Conservation (phyloP, 805 yeast species). For the Saccharomycopsis babjevae region DNA sequence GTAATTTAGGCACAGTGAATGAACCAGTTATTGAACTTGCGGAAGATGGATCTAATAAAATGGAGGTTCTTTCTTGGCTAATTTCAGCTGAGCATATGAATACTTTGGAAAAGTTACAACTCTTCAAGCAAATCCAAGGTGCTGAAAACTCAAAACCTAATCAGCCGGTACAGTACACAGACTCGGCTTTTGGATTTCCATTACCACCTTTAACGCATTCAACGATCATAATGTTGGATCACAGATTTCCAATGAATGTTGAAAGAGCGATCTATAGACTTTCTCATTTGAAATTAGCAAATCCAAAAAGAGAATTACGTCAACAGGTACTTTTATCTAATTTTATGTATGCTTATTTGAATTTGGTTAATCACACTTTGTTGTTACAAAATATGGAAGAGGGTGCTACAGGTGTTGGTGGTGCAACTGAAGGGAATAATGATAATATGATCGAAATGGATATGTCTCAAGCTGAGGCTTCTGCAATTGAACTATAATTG, state of each 20-base stretch:
- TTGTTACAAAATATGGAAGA: constrained; percentile 57
- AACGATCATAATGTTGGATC: constrained; percentile 70
- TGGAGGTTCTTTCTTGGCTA: constrained; percentile 15
- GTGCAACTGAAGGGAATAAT: not conserved
- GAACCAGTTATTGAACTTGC: constrained; percentile 3
- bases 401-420: not conserved
- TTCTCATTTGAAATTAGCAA: constrained; percentile 88
- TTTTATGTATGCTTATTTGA: constrained; percentile 95
- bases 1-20: not conserved
- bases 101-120: constrained; percentile 18
- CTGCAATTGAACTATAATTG: not conserved
- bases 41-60: constrained; percentile 17
- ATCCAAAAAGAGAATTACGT: constrained; percentile 79
- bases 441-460: not conserved
- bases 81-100: constrained; percentile 15
- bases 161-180: constrained; percentile 52
- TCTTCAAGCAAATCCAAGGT: constrained; percentile 28
- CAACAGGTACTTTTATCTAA: constrained; percentile 91
- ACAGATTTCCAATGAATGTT: constrained; percentile 86
- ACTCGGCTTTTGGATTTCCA: constrained; percentile 83
- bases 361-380: constrained; percentile 84
- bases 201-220: constrained; percentile 71
- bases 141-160: constrained; percentile 35
- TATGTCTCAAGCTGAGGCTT: constrained; percentile 1
- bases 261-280: constrained; percentile 92